Evolutionary conservation across 352 stramenopile species (phyloP), one percentile per base, ranked within the genome.

Genomic region (Globisporangium irregulare): DNA sequence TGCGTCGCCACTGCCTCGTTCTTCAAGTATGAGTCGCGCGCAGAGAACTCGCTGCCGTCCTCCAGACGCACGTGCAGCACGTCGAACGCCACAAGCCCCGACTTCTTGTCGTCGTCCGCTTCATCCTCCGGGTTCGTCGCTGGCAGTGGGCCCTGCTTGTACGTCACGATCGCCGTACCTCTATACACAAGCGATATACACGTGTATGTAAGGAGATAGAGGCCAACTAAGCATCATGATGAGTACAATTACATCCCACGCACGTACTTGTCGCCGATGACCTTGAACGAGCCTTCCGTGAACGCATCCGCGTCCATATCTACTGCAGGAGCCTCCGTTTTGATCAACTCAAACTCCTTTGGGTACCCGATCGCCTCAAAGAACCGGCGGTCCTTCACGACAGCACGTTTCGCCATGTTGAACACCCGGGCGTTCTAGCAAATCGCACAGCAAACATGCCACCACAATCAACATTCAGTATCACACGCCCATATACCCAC

Each of bases 311-410:
- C 71, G 14, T 73, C 68, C 1, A 53, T 60, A 14, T 74, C 69
- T 18, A 63, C 18, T n/a, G 65, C 18, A 27, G 70, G 51, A 9
- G 56, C 25, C 6, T 55, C 38, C n/a, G 24, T 36, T 54, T 18
- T 22, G 14, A 57, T 29, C 25, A 18, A n/a, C 27, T 91, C 73
- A 56, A 91, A 93, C 3, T 85, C 74, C 67, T 91, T 91, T 48
- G 85, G 85, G 70, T 93, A 93, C 0, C 85, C 85, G 12, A 93
- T 73, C 9, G 76, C 73, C 64, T 90, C 82, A 46, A 93, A 93
- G 66, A 93, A 75, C 3, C 85, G 82, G 8, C 76, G 82, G 41
- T 93, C 85, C 41, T 93, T 93, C 9, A 90, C 81, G 0, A 93
- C 82, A 1, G 82, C 82, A 20, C 85, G 81, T 65, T 91, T 91